Conservation (phyloP, 345 rosid genomes). For the Diplotaxis tenuifolia region DNA sequence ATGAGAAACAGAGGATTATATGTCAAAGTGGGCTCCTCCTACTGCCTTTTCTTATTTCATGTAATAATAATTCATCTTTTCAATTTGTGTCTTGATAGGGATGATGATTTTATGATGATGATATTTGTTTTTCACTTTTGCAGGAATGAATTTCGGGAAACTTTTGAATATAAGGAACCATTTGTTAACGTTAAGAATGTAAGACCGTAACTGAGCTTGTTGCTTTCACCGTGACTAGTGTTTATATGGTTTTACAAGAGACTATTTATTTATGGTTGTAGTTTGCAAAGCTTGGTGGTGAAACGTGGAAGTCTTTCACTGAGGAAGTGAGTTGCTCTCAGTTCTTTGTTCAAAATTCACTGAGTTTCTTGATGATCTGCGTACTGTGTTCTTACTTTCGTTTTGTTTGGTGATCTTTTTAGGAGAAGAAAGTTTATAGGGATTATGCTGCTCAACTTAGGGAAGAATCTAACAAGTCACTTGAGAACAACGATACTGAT, state of each 20-base stretch:
- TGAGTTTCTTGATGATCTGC: neutral
- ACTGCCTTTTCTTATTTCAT: constrained; percentile 83
- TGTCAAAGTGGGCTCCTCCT: constrained; percentile 60
- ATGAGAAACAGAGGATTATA: too few relatives aligned
- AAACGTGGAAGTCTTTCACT: constrained; percentile 71
- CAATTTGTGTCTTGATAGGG: neutral
- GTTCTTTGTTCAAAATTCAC: neutral
- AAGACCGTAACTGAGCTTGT: neutral
- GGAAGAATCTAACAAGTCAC: constrained; percentile 52
- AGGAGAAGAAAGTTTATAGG: constrained; percentile 76
- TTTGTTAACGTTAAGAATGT: constrained; percentile 63
- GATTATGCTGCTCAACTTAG: constrained; percentile 73
- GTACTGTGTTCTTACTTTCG: neutral
- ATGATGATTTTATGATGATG: neutral
- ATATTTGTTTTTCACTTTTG: neutral
- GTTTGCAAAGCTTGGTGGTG: constrained; percentile 83
- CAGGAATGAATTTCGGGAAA: constrained; percentile 77
- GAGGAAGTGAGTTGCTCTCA: constrained; percentile 57
- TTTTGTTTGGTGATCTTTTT: neutral
- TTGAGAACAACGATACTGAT: constrained; percentile 39
- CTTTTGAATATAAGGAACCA: constrained; percentile 57
- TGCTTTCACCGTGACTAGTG: neutral
- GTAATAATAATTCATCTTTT: constrained; percentile 32
- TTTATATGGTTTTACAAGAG: neutral
- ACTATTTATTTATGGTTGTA: constrained; percentile 8